These are phyloP conservation scores for Athelia psychrophila DNA, from an alignment of 1,284 basidiomycete genomes.

Conservation along the genomic window DNA sequence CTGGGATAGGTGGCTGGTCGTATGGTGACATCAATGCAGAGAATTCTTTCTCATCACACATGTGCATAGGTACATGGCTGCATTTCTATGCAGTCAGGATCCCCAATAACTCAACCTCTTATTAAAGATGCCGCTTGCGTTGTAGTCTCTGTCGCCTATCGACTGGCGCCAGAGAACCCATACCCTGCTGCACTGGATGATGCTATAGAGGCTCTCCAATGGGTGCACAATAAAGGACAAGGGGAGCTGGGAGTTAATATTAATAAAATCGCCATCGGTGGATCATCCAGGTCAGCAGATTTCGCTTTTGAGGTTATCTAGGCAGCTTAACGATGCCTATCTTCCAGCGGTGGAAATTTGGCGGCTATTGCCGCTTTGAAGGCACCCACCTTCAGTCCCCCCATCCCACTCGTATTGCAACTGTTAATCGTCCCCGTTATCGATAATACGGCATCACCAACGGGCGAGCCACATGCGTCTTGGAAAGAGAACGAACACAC, in stretches of 20 bases:
- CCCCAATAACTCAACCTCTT: background rate
- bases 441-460: constrained; percentile 58
- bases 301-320: background rate
- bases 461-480: constrained; percentile 38
- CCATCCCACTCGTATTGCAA: constrained; percentile 60
- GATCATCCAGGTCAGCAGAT: constrained; percentile 59
- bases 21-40: constrained; percentile 59
- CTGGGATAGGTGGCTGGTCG: constrained; percentile 61
- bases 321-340: too few species aligned
- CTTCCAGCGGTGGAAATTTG: constrained; percentile 64
- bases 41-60: constrained; percentile 53
- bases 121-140: constrained; percentile 45
- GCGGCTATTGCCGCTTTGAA: constrained; percentile 67
- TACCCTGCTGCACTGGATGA: constrained; percentile 79
- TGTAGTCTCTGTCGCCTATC: constrained; percentile 69
- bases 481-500: constrained; percentile 62
- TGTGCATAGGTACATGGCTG: constrained; percentile 47
- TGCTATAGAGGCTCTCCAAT: constrained; percentile 62
- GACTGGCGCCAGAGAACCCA: constrained; percentile 70
- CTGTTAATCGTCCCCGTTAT: constrained; percentile 69
- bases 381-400: constrained; percentile 45
- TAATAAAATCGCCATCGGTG: constrained; percentile 52
- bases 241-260: constrained; percentile 37
- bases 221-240: constrained; percentile 49
- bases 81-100: background rate